phyloP scores from a whole-genome alignment of 2,329 filamentous ascomycete species.

The Hirsutella minnesotensis region DNA sequence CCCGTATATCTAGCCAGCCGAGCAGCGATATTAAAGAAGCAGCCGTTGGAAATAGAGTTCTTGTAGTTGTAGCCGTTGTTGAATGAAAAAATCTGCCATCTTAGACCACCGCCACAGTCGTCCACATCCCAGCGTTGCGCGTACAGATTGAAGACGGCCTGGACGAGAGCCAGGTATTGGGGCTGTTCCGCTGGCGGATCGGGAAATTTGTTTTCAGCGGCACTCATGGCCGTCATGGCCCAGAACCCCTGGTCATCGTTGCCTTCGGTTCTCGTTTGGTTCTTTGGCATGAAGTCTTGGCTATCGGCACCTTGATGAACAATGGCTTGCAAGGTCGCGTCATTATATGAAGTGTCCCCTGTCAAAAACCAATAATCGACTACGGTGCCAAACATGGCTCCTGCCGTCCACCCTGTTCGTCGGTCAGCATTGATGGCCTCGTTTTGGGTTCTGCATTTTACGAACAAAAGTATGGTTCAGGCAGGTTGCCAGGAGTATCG shows the following conservation, averaged over 20 bases:
- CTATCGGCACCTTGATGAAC: conserved; percentile 49
- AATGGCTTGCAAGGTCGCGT: conserved; percentile 44
- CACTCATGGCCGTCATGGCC: conserved; percentile 71
- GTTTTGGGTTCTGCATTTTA: conserved; percentile 15
- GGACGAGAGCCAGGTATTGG: conserved; percentile 64
- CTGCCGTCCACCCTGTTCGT: conserved; percentile 53
- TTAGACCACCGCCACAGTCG: conserved; percentile 59
- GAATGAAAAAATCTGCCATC: conserved; percentile 77
- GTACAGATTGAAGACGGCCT: conserved; percentile 73
- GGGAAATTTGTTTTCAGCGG: conserved; percentile 65
- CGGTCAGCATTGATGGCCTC: conserved; percentile 6
- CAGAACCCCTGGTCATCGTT: conserved; percentile 78
- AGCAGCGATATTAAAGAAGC: conserved; percentile 58
- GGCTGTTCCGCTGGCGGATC: conserved; percentile 50
- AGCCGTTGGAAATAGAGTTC: conserved; percentile 57
- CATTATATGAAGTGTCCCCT: conserved; percentile 53
- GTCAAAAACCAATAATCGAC: conserved; percentile 64
- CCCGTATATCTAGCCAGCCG: conserved; percentile 68
- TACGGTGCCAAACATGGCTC: conserved; percentile 58
- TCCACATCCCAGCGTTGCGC: conserved; percentile 55
- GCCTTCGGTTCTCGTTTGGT: conserved; percentile 48
- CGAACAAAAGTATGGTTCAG: conserved; percentile 53
- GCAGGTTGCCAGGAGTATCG: conserved; percentile 44
- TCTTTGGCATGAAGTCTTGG: conserved; percentile 53
- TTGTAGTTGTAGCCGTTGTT: conserved; percentile 62